A percentile compares a stretch with the other conserved stretches of the same genome.
phyloP scores from a whole-genome alignment of 345 rosid genomes.

The Turritis glabra region DNA sequence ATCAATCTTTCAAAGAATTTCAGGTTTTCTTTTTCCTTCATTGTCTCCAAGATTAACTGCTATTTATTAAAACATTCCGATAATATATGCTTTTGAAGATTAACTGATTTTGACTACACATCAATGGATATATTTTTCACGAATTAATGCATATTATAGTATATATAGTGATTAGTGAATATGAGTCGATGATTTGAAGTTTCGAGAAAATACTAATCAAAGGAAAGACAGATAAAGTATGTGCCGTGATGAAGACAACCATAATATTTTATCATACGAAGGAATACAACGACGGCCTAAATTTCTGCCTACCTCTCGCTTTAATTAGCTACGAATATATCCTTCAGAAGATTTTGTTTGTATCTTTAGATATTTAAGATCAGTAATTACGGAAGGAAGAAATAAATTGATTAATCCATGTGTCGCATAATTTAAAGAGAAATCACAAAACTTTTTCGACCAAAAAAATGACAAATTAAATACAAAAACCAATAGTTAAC shows the following conservation, averaged over 20 bases:
- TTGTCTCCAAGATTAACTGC: not conserved
- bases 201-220: constrained; percentile 13
- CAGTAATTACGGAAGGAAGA: not conserved
- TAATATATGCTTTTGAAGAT: not conserved
- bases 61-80: constrained; percentile 2
- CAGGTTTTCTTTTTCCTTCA: not conserved
- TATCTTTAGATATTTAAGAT: not conserved
- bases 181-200: constrained; percentile 8
- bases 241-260: constrained; percentile 17
- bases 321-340: constrained; percentile 23
- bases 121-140: not conserved
- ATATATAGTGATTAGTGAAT: constrained; percentile 3
- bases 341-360: not conserved
- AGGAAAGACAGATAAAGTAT: not conserved
- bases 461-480: not conserved
- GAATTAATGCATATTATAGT: not conserved
- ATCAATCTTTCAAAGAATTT: not conserved
- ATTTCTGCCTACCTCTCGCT: constrained; percentile 25
- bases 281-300: constrained; percentile 26
- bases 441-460: not conserved
- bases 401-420: not conserved
- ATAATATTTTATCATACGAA: not conserved
- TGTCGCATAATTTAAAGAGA: constrained; percentile 2
- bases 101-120: no score
- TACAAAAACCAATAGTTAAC: constrained; percentile 3